Conservation (phyloP, 2,329 filamentous ascomycete genomes). For the Neurospora sp. region DNA sequence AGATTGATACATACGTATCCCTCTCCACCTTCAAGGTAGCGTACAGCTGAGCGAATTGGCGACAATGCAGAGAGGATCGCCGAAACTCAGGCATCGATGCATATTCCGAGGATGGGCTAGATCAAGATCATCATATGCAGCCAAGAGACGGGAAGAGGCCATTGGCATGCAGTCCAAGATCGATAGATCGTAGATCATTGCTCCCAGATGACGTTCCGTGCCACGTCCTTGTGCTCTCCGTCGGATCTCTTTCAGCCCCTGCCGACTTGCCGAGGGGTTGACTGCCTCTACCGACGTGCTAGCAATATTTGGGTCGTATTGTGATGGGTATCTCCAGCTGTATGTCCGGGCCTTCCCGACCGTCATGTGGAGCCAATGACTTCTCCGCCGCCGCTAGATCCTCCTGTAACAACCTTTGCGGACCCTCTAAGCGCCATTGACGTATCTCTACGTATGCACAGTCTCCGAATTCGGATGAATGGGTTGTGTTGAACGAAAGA, state of each 20-base stretch:
- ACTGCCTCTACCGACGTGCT: neutral
- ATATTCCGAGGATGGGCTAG: neutral
- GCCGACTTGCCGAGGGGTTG: neutral
- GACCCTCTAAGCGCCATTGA: too few species aligned
- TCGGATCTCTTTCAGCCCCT: neutral
- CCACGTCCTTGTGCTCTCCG: neutral
- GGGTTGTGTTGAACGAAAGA: neutral
- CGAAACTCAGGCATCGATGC: neutral
- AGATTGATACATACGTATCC: neutral
- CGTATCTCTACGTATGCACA: neutral
- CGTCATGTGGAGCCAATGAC: neutral
- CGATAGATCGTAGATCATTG: neutral
- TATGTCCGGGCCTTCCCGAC: neutral
- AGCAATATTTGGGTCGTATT: neutral
- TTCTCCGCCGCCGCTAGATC: neutral
- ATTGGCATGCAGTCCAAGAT: neutral
- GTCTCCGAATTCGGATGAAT: neutral
- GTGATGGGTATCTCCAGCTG: neutral
- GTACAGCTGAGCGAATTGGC: neutral
- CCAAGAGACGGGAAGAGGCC: neutral
- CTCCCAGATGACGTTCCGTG: neutral
- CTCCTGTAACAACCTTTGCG: too few species aligned
- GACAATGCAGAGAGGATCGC: neutral
- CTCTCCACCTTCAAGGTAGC: neutral
- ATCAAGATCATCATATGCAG: neutral